A percentile compares a stretch with the other conserved stretches of the same genome.
These are phyloP conservation scores for Rhododendron ferrugineum DNA, from an alignment of 148 eudicot species.

Conservation along the genomic window DNA sequence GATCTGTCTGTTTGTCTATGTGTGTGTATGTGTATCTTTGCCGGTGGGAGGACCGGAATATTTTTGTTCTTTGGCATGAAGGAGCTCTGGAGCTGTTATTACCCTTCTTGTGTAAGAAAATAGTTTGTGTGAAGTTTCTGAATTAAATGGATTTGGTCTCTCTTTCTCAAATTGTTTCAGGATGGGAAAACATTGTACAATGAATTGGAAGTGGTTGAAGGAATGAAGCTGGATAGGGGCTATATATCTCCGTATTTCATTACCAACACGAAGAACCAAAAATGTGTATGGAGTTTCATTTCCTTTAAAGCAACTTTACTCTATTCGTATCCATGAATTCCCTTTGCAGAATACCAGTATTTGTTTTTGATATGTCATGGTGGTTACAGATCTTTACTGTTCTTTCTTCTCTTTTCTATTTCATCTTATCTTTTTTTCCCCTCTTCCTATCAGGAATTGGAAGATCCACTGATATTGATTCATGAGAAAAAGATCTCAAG, in stretches of 20 bases:
- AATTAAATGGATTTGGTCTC: background rate
- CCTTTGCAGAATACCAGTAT: background rate
- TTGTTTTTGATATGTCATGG: background rate
- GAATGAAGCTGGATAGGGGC: slow-evolving; percentile 55
- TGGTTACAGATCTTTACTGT: background rate
- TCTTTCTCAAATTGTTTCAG: slow-evolving; percentile 16
- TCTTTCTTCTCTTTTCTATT: background rate
- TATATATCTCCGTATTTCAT: slow-evolving; percentile 55
- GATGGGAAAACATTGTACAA: slow-evolving; percentile 45
- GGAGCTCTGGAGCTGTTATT: background rate
- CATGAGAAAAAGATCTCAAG: slow-evolving; percentile 58
- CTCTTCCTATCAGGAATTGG: slow-evolving; percentile 37
- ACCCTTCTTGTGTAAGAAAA: background rate
- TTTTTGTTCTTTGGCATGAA: background rate
- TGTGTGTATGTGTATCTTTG: background rate
- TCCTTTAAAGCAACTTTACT: background rate
- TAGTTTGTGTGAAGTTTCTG: background rate
- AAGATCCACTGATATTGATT: slow-evolving; percentile 52
- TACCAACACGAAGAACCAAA: slow-evolving; percentile 44
- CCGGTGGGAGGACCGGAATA: background rate
- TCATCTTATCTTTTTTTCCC: background rate
- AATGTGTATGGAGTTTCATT: slow-evolving; percentile 35
- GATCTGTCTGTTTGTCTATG: background rate
- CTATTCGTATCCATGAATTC: background rate
- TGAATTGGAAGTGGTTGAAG: slow-evolving; percentile 53